Percentiles rank a stretch among this genome's conserved stretches.
phyloP scores from a whole-genome alignment of 306 rosid genomes.

The apple (Malus domestica) region DNA sequence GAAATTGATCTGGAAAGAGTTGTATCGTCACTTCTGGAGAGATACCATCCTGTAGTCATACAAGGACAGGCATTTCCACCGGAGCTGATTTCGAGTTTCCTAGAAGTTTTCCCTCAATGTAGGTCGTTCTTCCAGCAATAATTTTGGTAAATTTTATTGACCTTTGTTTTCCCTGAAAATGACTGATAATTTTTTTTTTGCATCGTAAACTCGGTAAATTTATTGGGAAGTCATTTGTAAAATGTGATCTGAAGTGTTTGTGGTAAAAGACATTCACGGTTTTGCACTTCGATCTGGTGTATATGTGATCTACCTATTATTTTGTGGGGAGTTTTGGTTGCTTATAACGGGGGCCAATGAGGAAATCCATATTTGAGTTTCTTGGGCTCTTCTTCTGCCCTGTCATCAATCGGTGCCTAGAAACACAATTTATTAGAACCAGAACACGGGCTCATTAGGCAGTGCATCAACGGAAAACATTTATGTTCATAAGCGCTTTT shows the following conservation, averaged over 20 bases:
- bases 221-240: not conserved
- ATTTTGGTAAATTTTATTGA: not conserved
- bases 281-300: not conserved
- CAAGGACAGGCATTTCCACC: constrained; percentile 38
- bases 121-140: constrained; percentile 35
- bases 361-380: no score
- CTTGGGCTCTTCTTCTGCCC: no score
- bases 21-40: constrained; percentile 42
- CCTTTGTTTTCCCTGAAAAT: not conserved
- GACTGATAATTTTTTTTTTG: not conserved
- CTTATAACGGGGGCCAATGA: no score
- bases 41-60: constrained; percentile 38
- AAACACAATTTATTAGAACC: no score
- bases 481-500: no score
- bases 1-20: constrained; percentile 45
- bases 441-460: no score
- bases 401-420: no score
- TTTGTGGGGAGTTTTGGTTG: not conserved
- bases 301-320: not conserved
- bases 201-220: not conserved
- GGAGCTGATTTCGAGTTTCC: constrained; percentile 37
- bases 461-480: no score
- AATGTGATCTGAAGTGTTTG: not conserved
- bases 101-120: constrained; percentile 44
- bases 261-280: not conserved